These are phyloP conservation scores for Phaffia australis DNA, from an alignment of 768 basidiomycete genomes.

Conservation along the genomic window DNA sequence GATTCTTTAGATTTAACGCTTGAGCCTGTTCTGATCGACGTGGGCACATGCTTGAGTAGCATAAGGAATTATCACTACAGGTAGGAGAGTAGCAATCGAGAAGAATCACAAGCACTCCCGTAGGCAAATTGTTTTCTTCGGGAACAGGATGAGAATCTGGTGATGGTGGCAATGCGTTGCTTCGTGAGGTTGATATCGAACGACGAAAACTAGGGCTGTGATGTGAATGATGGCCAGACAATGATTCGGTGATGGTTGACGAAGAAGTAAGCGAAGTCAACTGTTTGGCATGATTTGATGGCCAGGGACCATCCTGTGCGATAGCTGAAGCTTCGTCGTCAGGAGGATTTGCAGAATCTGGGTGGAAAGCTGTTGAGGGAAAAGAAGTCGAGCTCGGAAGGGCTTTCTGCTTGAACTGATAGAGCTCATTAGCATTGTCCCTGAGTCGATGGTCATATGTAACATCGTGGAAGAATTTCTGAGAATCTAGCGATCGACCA, in stretches of 20 bases:
- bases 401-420: slow-evolving; percentile 58
- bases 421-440: slow-evolving; percentile 77
- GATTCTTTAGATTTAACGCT: slow-evolving; percentile 82
- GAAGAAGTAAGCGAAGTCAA: slow-evolving; percentile 9
- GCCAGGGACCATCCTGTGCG: slow-evolving; percentile 23
- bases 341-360: slow-evolving; percentile 22
- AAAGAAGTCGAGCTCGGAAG: slow-evolving; percentile 21
- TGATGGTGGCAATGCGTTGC: not conserved
- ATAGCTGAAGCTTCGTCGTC: slow-evolving; percentile 26
- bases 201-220: not conserved
- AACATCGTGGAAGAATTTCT: slow-evolving; percentile 99
- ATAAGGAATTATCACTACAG: slow-evolving; percentile 83
- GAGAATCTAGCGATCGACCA: slow-evolving; percentile 90
- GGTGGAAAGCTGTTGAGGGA: slow-evolving; percentile 28
- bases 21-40: slow-evolving; percentile 82
- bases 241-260: slow-evolving; percentile 3
- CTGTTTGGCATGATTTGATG: slow-evolving; percentile 1
- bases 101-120: slow-evolving; percentile 89
- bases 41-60: slow-evolving; percentile 95
- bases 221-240: not conserved
- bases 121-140: slow-evolving; percentile 48
- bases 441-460: slow-evolving; percentile 94
- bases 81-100: slow-evolving; percentile 98
- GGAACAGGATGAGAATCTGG: not conserved
- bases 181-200: not conserved